Percentiles rank a stretch among this genome's conserved stretches.
phyloP scores from a whole-genome alignment of 768 basidiomycete genomes.

The Leccinum obscurum region DNA sequence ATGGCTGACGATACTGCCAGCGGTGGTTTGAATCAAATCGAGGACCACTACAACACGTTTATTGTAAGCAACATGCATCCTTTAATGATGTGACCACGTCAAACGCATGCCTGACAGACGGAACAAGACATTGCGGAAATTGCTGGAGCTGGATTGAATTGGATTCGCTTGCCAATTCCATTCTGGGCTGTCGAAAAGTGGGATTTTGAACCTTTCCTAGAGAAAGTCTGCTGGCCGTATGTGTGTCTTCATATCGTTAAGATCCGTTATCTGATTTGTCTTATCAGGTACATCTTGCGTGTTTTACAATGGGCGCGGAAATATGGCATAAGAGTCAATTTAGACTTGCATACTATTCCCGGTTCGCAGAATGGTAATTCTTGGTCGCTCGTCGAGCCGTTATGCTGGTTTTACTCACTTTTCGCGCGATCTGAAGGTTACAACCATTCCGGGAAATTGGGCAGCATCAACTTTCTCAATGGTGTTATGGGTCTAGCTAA shows the following conservation, averaged over 20 bases:
- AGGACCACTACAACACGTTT: constrained; percentile 80
- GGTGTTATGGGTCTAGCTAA: constrained; percentile 87
- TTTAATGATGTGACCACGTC: constrained; percentile 1
- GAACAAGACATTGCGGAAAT: constrained; percentile 89
- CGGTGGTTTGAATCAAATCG: constrained; percentile 67
- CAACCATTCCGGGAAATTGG: constrained; percentile 62
- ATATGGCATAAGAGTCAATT: constrained; percentile 81
- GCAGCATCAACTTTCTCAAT: constrained; percentile 60
- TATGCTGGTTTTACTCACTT: not conserved
- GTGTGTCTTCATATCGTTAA: constrained; percentile 18
- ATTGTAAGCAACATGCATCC: constrained; percentile 51
- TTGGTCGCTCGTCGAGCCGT: not conserved
- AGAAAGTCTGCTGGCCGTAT: constrained; percentile 72
- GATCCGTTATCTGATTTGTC: constrained; percentile 3
- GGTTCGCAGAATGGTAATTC: constrained; percentile 72
- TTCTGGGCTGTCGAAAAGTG: constrained; percentile 87
- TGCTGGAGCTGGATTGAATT: constrained; percentile 85
- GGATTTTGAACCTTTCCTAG: constrained; percentile 74
- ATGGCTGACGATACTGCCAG: constrained; percentile 65
- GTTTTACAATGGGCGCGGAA: constrained; percentile 83
- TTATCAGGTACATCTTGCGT: constrained; percentile 65
- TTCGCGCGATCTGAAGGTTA: constrained; percentile 37
- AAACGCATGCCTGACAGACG: constrained; percentile 48
- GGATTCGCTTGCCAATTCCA: constrained; percentile 75
- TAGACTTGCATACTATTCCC: constrained; percentile 80